Conservation (phyloP, 2,329 filamentous ascomycete species). For the Penicillium sp. region DNA sequence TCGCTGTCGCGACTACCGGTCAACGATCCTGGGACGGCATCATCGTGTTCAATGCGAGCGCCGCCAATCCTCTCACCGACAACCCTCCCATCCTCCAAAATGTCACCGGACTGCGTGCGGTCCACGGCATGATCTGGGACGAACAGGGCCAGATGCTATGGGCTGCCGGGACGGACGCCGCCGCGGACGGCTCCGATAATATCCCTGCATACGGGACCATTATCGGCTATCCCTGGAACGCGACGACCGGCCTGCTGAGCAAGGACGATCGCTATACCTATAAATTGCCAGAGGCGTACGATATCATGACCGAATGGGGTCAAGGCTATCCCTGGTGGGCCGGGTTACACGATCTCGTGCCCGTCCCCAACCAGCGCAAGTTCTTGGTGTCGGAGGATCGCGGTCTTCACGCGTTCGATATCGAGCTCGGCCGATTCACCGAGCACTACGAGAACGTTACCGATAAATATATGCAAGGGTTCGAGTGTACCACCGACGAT, state of each 20-base stretch:
- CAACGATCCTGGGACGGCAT: constrained; percentile 25
- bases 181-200: constrained; percentile 24
- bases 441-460: constrained; percentile 13
- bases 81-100: constrained; percentile 23
- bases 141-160: constrained; percentile 24
- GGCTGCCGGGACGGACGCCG: constrained; percentile 23
- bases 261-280: constrained; percentile 15
- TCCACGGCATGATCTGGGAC: constrained; percentile 28
- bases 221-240: constrained; percentile 23
- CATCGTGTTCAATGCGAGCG: constrained; percentile 23
- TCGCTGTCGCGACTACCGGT: constrained; percentile 25
- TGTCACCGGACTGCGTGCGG: constrained; percentile 23
- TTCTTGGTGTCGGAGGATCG: constrained; percentile 25
- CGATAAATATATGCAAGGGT: constrained; percentile 23
- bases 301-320: constrained; percentile 25
- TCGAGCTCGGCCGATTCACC: constrained; percentile 16
- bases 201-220: constrained; percentile 20
- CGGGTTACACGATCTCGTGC: constrained; percentile 26
- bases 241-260: constrained; percentile 15
- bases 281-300: constrained; percentile 10
- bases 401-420: constrained; percentile 22
- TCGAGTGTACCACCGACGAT: constrained; percentile 23
- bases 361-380: constrained; percentile 24
- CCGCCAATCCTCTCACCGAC: constrained; percentile 16
- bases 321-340: constrained; percentile 24